Evolutionary conservation across 257 asterid genomes (phyloP), one percentile per base, ranked within the genome.

Genomic region (Solanum sejunctum): DNA sequence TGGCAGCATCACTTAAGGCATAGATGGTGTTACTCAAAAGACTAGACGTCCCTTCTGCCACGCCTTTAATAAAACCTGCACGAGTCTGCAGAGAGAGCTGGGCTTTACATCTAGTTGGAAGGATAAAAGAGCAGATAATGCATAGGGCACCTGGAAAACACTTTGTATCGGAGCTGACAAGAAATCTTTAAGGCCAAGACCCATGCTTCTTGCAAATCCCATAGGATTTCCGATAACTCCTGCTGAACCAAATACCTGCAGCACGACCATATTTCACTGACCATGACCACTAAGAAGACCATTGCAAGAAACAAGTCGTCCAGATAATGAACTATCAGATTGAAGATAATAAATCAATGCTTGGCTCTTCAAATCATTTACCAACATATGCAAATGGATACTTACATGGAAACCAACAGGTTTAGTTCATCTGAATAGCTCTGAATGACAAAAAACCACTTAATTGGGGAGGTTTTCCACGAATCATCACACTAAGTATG

Each of bases 11-110:
- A 91, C 97, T 96, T 86, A 96, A 88, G 83, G 99, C 98, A 90
- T 93, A 96, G 58, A 96, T 92, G 18, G 98, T 96, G 89, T 93
- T 96, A 91, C 97, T 95, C 82, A 95, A 90, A 79, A 96, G 99
- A 92, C 99, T 96, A 4, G 95, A 90, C 78, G 99, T 96, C 81
- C 99, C 99, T 88, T 93, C 95, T 71, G 99, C 99, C 97, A 96
- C 88, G 81, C 99, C 98, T 64, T 97, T 92, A 61, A 96, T 88
- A 83, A 96, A 94, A 61, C 99, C 99, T 77, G 92, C 86, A 86
- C 98, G 99, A 89, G 95, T 96, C 99, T 96, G 94, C 87, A 89
- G 87, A 89, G 86, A 87, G 55, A 83, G 79, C 84, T 82, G 41
- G 77, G 86, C 66, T 82, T 69, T 81, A 79, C 18, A 36, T 20